Evolutionary conservation across 2,329 filamentous ascomycete species (phyloP), one percentile per base, ranked within the genome.

Genomic region (Monilinia vaccinii-corymbosi): DNA sequence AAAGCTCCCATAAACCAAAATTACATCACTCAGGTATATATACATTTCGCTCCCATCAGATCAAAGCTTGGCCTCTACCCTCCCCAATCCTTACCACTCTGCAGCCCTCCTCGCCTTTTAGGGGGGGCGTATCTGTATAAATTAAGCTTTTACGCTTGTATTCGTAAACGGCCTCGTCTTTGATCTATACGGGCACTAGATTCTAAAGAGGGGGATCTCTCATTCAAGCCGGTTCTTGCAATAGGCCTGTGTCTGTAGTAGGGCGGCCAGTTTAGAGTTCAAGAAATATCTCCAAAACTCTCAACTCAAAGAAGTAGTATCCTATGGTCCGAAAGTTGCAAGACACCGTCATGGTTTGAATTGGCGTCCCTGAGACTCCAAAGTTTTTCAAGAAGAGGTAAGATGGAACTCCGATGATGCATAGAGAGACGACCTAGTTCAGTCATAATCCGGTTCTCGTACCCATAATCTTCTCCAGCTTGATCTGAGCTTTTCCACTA

Each of bases 381-480:
- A 25, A 69, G 58, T 13, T 66, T 60, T 63, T 70, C 67, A 23
- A 71, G 48, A 46, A 67, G 48, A 31, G 67, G 65, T n/a, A 70
- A 44, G 32, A 70, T 65, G 40, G 61, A 66, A 31, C 50, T 48
- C 45, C 69, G 66, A 63, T 71, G 69, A 53, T 65, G 58, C 28
- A 70, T 55, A 16, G 81, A 74, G 50, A 83, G 78, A 23, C 82
- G 77, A 14, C 77, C 78, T 47, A 87, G 76, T n/a, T 77, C 72
- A 49, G 80, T 71, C 49, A 86, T 65, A 0, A 78, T 77, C 80
- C 81, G 82, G 68, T 84, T 85, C 48, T 81, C 73, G 61, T 81
- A 2, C 83, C 83, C 45, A 81, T 71, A 52, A 82, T 78, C 36
- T 79, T 76, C 52, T 79, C 77, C 58, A 85, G 62, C 40, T 64